phyloP scores from a whole-genome alignment of 139 green algal genomes.

The Volvox africanus region DNA sequence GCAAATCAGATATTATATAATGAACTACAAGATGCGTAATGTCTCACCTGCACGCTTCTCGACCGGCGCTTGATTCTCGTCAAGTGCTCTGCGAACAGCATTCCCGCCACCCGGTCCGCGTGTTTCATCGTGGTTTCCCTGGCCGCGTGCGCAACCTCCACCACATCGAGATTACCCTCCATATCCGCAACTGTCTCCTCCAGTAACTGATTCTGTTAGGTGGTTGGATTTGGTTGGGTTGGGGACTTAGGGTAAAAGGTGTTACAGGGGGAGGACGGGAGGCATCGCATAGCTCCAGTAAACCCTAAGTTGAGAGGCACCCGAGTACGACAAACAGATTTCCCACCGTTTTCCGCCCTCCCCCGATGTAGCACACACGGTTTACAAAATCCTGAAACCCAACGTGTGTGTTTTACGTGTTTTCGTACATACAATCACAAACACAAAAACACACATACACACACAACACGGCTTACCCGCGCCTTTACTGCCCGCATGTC shows the following conservation, averaged over 20 bases:
- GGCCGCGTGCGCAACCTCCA: not conserved
- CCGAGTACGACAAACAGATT: too few relatives aligned
- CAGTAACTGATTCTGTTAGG: conserved; percentile 17
- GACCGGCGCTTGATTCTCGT: not conserved
- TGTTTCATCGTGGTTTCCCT: not conserved
- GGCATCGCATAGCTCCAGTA: too few relatives aligned
- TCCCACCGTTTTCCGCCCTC: too few relatives aligned
- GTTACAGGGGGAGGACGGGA: too few relatives aligned
- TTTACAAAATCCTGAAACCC: too few relatives aligned
- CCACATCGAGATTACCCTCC: conserved; percentile 13
- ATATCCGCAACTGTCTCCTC: conserved; percentile 28
- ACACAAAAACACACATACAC: too few relatives aligned
- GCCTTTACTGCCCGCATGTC: conserved; percentile 11
- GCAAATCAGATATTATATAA: too few relatives aligned
- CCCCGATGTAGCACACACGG: too few relatives aligned
- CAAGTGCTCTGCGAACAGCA: not conserved
- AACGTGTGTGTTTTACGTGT: too few relatives aligned
- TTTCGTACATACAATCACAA: too few relatives aligned
- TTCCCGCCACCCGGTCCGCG: not conserved
- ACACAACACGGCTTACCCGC: not conserved
- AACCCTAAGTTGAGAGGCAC: too few relatives aligned
- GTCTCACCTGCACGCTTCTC: not conserved
- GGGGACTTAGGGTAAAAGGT: not conserved
- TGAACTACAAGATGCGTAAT: not conserved
- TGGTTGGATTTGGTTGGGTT: not conserved